Base-by-base conservation (phyloP, 805 yeast species). In the Millerozyma acaciae region DNA sequence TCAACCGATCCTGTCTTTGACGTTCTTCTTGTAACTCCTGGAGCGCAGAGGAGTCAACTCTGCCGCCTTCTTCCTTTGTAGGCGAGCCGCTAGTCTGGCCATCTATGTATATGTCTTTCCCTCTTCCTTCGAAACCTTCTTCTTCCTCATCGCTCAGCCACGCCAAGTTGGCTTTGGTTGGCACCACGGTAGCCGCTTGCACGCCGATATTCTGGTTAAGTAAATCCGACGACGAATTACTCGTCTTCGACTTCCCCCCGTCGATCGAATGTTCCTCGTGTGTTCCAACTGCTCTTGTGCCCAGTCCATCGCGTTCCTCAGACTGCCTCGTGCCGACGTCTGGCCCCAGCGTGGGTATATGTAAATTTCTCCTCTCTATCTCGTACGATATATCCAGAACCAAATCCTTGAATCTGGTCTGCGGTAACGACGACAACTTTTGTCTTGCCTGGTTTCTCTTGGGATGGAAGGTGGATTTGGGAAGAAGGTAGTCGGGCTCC, bases 371-470 rank as follows among this genome's bases (percentile, higher is more conserved):
- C 50, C 96, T 75, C 50, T 83, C 87, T 32, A 88, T 84, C 57
- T 93, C 98, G 55, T 66, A 85, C 26, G 84, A 67, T 26, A 93
- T 88, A 55, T 93, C 99, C 37, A 84, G 80, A 13, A 87, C 95
- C 54, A 93, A 74, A 55, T 90, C 98, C 47, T 81, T 80, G 62
- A 93, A 93, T 40, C 97, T 64, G 3, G 80, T 57, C 31, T 80
- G 78, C 2, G 96, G 93, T 38, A 93, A 73, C 30, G 84, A 78
- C 4, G 96, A 82, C 45, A 93, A 71, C 60, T 89, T 90, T 57
- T 85, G 85, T 48, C 99, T 74, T 2, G 98, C 97, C 57, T 88
- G 95, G 53, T 93, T 94, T 51, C 99, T 75, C 53, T 88, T 89
- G 26, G 95, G 89, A 57, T 93, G 98, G 61, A 86, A 87, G 13